Percentiles rank a stretch among this genome's conserved stretches.
These are phyloP conservation scores for Beauveria scarabaeidicola DNA, from an alignment of 2,329 filamentous ascomycete genomes.

Conservation along the genomic window DNA sequence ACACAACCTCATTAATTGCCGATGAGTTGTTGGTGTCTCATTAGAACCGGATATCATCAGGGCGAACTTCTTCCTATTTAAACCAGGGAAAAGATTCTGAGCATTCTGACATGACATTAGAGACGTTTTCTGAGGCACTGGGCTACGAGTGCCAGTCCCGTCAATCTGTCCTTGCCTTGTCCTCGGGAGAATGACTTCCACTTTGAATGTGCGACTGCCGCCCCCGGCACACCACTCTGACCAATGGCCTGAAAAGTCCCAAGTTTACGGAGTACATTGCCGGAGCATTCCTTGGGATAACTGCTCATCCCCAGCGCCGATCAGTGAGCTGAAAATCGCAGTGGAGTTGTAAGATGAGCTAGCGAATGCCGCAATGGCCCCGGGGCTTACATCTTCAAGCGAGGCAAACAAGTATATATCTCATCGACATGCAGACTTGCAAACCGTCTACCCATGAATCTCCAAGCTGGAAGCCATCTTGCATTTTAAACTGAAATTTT, in stretches of 20 bases:
- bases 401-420: background rate
- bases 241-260: background rate
- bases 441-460: too few species aligned
- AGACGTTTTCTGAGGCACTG: too few species aligned
- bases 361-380: background rate
- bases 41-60: too few species aligned
- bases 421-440: background rate
- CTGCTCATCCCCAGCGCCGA: background rate
- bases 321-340: background rate
- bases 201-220: background rate
- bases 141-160: too few species aligned
- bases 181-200: too few species aligned
- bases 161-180: too few species aligned
- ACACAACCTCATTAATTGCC: background rate
- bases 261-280: background rate
- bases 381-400: background rate
- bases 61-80: too few species aligned
- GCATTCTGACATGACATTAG: too few species aligned
- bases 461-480: too few species aligned
- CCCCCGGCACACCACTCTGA: background rate
- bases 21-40: too few species aligned
- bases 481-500: background rate
- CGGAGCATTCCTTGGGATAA: background rate
- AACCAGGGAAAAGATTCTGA: too few species aligned
- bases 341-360: background rate